Base-by-base conservation (phyloP, 176 grass and related monocot genomes). In the Juncus effusus region DNA sequence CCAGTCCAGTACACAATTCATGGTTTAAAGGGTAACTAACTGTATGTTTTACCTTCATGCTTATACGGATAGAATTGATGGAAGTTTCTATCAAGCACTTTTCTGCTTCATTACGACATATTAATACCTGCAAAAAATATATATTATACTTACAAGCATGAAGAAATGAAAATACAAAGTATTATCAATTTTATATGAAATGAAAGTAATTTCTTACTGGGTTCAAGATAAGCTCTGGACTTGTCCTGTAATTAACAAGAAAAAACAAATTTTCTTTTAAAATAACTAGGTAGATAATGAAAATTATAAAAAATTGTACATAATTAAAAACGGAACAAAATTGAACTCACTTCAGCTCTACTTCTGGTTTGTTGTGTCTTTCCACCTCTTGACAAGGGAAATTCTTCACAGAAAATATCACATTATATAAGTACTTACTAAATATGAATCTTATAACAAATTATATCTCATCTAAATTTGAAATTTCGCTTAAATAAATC, bases 351-450 rank as follows among this genome's bases (percentile, higher is more conserved):
- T 88, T 96, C 62, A 96, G 82, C 74, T 91, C 93, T 41, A 96
- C 82, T 67, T 91, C 93, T 15, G 87, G 93, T 36, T 96, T 96
- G 85, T 96, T 96, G 63, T 97, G 82, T 69, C 93, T 80, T 77
- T 97, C 93, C 13, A 97, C 88, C 83, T 97, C 93, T 84, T 97
- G 93, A 65, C 93, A 97, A 82, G 88, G 93, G 60, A 97, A 97
- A 86, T 91, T 91, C 93, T 91, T 50, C 10, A 60, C 11, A 65
- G n/a, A 42, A 63, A 77, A 3, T 2, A 68, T 51, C n/a, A 60
- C 51, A 7, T 68, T 10, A 70, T 40, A 68, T 1, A 15, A 40
- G 40, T 38, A 36, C 38, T 44, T 10, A 42, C 50, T 10, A 5
- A 65, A 57, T 52, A 10, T 3, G 42, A 19, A 13, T 19, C 1